Percentiles rank a stretch among this genome's conserved stretches.
Evolutionary conservation across 1,284 basidiomycete genomes (phyloP).

Genomic region (Schizophyllum amplum): DNA sequence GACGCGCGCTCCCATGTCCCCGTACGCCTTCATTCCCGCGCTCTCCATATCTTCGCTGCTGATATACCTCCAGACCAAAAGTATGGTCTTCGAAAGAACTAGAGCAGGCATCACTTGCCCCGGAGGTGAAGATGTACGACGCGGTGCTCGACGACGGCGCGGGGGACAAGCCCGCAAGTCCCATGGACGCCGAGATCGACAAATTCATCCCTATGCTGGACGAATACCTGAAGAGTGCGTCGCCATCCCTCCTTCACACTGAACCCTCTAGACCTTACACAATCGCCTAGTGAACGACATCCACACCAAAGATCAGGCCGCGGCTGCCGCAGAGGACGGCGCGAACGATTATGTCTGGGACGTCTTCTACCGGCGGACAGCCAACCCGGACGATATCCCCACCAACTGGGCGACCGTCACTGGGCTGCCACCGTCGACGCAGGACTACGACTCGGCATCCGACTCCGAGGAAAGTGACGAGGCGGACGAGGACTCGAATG

Average conservation of each 20-base stretch:
- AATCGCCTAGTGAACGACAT: conserved; percentile 27
- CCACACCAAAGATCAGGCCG: conserved; percentile 6
- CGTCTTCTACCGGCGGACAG: conserved; percentile 64
- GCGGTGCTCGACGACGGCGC: conserved; percentile 38
- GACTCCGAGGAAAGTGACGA: conserved; percentile 61
- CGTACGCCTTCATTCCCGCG: conserved; percentile 19
- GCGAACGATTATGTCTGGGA: conserved; percentile 69
- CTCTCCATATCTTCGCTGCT: conserved; percentile 2
- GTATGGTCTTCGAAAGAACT: conserved; percentile 45
- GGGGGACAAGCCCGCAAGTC: conserved; percentile 21
- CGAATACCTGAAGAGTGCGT: conserved; percentile 60
- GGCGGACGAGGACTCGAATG: conserved; percentile 76
- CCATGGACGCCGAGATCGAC: conserved; percentile 54
- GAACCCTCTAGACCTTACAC: not conserved
- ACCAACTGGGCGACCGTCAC: conserved; percentile 64
- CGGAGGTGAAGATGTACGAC: conserved; percentile 54
- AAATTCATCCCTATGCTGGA: conserved; percentile 65
- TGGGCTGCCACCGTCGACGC: conserved; percentile 47
- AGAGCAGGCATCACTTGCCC: conserved; percentile 21
- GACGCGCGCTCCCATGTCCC: conserved; percentile 20
- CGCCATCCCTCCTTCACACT: not conserved
- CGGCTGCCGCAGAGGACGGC: not conserved
- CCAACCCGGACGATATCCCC: conserved; percentile 49
- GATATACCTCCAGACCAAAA: conserved; percentile 35
- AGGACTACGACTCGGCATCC: conserved; percentile 45